Base-by-base conservation (phyloP, 2,329 filamentous ascomycete genomes). In the Arthrobotrys megalospora region DNA sequence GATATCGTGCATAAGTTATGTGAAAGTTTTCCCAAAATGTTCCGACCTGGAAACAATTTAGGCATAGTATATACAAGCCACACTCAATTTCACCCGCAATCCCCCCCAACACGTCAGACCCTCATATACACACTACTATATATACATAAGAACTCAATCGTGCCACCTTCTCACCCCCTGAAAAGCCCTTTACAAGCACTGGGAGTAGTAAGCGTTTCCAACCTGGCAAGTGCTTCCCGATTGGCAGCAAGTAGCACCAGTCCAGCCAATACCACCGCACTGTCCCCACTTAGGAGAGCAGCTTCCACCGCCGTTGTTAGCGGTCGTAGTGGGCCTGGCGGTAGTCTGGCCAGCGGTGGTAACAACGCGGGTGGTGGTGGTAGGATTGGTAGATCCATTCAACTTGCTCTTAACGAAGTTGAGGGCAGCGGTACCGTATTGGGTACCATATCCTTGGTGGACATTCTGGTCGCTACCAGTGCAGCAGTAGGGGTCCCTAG, bases 401-500 rank as follows among this genome's bases (percentile, higher is more conserved):
- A 89, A 79, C 83, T 88, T 89, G 81, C 83, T 85, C 83, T 89
- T 86, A 79, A 90, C 87, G 80, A 90, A 91, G 12, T 84, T 81
- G 41, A 90, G 82, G n/a, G 89, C 89, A 53, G 87, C 85, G 38
- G 85, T 83, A 1, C 89, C 89, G 80, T 90, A 90, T 78, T 87
- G 86, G 68, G 82, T 84, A 1, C 88, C 88, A 79, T 91, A 91
- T 0, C 87, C 86, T 82, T 90, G 87, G 82, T 90, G 89, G 1
- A 86, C 86, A 67, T 85, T 85, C 2, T 85, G 84, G 75, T 90
- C 85, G 80, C 83, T 89, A 41, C 89, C 89, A 28, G 86, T 89
- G 84, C 88, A 90, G 85, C 89, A 91, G 83, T 90, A 90, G 0
- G 88, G 88, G 79, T 90, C 89, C 0, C 87, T 82, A 11, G 86